Evolutionary conservation across 345 rosid genomes (phyloP).

Genomic region (Ricinus communis): DNA sequence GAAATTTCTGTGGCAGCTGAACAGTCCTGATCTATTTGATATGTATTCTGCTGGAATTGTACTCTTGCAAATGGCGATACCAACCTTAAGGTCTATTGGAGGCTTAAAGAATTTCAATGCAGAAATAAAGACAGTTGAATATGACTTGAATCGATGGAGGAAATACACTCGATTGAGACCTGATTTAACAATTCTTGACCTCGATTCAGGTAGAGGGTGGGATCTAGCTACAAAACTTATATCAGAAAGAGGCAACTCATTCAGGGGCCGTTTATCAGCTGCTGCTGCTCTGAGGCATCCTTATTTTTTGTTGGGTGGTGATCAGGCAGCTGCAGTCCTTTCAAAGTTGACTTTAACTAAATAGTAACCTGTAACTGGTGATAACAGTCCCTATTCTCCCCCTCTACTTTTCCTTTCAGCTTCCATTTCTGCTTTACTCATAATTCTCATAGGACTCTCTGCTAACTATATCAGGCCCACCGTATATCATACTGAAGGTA

Average conservation of each 20-base stretch:
- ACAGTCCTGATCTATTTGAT: slow-evolving; percentile 94
- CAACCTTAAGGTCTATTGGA: slow-evolving; percentile 59
- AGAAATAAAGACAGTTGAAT: slow-evolving; percentile 55
- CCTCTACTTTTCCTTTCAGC: background rate
- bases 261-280: slow-evolving; percentile 90
- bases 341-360: slow-evolving; percentile 71
- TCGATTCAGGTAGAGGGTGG: slow-evolving; percentile 97
- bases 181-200: slow-evolving; percentile 73
- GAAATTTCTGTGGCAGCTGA: slow-evolving; percentile 53
- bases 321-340: slow-evolving; percentile 89
- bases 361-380: slow-evolving; percentile 23
- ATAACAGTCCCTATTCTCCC: slow-evolving; percentile 18
- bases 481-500: background rate
- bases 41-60: slow-evolving; percentile 88
- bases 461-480: background rate
- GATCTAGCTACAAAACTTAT: slow-evolving; percentile 81
- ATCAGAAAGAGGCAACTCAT: slow-evolving; percentile 71
- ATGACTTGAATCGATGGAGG: slow-evolving; percentile 80
- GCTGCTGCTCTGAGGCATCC: slow-evolving; percentile 90
- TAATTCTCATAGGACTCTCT: background rate
- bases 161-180: slow-evolving; percentile 65
- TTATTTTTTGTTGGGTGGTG: slow-evolving; percentile 85
- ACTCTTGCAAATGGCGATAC: slow-evolving; percentile 92
- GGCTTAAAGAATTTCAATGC: slow-evolving; percentile 79
- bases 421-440: background rate